Percentiles rank a stretch among this genome's conserved stretches.
phyloP scores from a whole-genome alignment of 768 basidiomycete species.

The Boletus rubropictus region DNA sequence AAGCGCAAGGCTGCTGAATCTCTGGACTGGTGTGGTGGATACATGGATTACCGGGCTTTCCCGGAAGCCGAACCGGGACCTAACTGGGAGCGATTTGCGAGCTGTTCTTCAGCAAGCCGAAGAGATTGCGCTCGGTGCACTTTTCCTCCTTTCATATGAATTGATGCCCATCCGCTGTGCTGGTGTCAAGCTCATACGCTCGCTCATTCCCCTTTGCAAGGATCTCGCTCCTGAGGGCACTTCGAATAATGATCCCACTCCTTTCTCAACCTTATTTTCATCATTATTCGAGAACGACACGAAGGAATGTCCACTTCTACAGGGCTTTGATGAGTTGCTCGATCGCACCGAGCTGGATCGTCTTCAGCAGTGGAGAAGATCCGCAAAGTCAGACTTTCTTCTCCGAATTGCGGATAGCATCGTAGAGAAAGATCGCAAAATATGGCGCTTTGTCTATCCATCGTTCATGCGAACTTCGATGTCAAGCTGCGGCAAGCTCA shows the following conservation, averaged over 20 bases:
- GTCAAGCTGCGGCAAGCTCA: conserved; percentile 41
- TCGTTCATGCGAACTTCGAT: conserved; percentile 53
- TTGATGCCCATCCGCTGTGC: conserved; percentile 43
- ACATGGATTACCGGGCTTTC: conserved; percentile 54
- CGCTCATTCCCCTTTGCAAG: conserved; percentile 45
- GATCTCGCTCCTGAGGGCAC: conserved; percentile 36
- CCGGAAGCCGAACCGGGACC: conserved; percentile 35
- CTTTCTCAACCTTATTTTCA: conserved; percentile 37
- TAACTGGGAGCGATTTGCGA: conserved; percentile 38
- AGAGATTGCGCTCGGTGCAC: conserved; percentile 63
- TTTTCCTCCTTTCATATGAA: conserved; percentile 70
- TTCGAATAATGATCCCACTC: conserved; percentile 25
- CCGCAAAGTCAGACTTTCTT: conserved; percentile 48
- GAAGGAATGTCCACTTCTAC: conserved; percentile 43
- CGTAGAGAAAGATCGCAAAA: conserved; percentile 56
- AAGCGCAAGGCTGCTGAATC: conserved; percentile 54
- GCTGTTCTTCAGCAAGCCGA: conserved; percentile 42
- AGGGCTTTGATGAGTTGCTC: conserved; percentile 62
- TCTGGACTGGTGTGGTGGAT: conserved; percentile 73
- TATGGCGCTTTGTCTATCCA: conserved; percentile 75
- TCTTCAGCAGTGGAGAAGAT: conserved; percentile 62
- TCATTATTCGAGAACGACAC: conserved; percentile 50
- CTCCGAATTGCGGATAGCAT: conserved; percentile 69
- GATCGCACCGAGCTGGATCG: conserved; percentile 56
- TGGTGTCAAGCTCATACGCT: conserved; percentile 61